Percentiles rank a stretch among this genome's conserved stretches.
phyloP scores from a whole-genome alignment of 768 basidiomycete species.

The Collybiopsis luxurians region DNA sequence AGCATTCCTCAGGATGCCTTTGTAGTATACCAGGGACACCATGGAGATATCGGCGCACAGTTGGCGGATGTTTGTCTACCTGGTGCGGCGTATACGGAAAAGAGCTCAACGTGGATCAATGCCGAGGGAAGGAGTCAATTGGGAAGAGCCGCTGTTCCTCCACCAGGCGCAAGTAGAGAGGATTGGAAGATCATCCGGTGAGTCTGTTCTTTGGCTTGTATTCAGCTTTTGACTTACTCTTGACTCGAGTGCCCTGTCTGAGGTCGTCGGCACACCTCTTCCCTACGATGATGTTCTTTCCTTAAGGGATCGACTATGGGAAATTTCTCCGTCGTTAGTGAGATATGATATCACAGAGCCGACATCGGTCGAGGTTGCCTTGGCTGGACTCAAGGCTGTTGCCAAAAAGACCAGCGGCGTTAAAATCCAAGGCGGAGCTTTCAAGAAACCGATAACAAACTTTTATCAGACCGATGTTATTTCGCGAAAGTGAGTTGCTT shows the following conservation, averaged over 20 bases:
- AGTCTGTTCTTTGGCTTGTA: conserved; percentile 14
- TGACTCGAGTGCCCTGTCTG: conserved; percentile 73
- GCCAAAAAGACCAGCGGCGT: conserved; percentile 47
- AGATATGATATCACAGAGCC: conserved; percentile 80
- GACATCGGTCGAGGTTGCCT: conserved; percentile 69
- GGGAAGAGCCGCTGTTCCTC: conserved; percentile 86
- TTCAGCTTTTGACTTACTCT: neutral
- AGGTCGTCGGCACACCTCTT: conserved; percentile 74
- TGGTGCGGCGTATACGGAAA: conserved; percentile 91
- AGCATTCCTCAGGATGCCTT: conserved; percentile 91
- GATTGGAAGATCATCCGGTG: conserved; percentile 97
- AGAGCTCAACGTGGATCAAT: conserved; percentile 89
- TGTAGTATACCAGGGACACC: conserved; percentile 98
- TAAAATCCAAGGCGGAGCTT: conserved; percentile 55
- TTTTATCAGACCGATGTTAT: conserved; percentile 98
- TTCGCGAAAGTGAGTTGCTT: conserved; percentile 76
- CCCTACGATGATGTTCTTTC: conserved; percentile 87
- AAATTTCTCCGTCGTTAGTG: conserved; percentile 86
- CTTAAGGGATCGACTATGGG: conserved; percentile 94
- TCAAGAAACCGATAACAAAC: conserved; percentile 82
- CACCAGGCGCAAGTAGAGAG: conserved; percentile 93
- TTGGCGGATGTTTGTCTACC: conserved; percentile 97
- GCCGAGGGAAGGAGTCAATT: conserved; percentile 93
- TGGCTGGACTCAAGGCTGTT: conserved; percentile 65
- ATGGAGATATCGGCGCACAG: conserved; percentile 95